Evolutionary conservation across 768 basidiomycete species (phyloP), one percentile per base, ranked within the genome.

Genomic region (Boletus subparvulus): DNA sequence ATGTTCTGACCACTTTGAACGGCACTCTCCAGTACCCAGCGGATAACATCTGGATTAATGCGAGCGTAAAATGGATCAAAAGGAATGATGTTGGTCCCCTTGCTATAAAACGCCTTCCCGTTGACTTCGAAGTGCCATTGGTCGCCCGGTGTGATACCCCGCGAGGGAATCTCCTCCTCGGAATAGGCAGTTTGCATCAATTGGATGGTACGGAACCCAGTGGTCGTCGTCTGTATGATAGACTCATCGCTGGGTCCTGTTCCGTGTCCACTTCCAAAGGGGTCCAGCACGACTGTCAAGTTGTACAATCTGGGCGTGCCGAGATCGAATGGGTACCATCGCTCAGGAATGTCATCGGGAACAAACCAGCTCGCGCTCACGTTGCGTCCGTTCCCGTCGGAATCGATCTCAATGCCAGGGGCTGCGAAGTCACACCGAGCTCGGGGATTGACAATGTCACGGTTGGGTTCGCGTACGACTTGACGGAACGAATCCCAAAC

Each of bases 81-180:
- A 2, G 84, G 84, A 54, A 85, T 82, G 60, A 83, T 77, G 52
- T 83, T 85, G 26, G 81, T 82, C 10, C 83, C 83, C 10, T 77
- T 72, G 48, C 75, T 78, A 56, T 81, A 84, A 61, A 84, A 83
- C 14, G 77, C 75, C 63, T 78, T 77, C 11, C 83, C 83, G 50
- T 85, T 84, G 54, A 85, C 74, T 57, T 79, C 75, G 63, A 85
- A 84, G 64, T 84, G 81, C 78, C 81, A 84, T 60, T 84, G 77
- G 59, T 85, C 82, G 8, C 83, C 83, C 2, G 83, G 82, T 1
- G 78, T 83, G 53, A 84, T 83, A 1, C 82, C 81, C 5, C 79
- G 74, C 33, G 66, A 60, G 3, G 64, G 65, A 19, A 83, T 61
- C 32, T 83, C 81, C 32, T 73, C 68, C 47, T 77, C 68, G 9